These are phyloP conservation scores for Fagopyrum esculentum DNA, from an alignment of 148 eudicot species.

Conservation along the genomic window DNA sequence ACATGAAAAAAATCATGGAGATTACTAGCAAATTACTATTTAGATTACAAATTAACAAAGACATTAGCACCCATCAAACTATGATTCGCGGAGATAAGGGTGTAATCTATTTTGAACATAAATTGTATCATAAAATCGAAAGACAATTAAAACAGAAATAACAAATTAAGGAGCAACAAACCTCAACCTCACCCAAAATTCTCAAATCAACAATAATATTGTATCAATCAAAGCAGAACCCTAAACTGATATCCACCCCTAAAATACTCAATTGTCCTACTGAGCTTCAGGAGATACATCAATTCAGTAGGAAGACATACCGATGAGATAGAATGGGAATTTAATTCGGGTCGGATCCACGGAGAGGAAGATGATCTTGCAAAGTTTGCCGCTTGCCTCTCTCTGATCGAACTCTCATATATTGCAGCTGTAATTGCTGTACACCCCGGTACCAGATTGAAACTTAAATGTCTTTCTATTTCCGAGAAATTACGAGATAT, in stretches of 20 bases:
- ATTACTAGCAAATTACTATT: not conserved
- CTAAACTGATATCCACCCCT: not conserved
- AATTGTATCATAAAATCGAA: not conserved
- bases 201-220: not conserved
- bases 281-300: not conserved
- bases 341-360: not conserved
- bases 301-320: not conserved
- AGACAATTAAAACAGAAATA: not conserved
- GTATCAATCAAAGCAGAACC: not conserved
- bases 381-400: too few species aligned
- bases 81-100: not conserved
- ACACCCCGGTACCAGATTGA: not conserved
- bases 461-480: not conserved
- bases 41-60: not conserved
- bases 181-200: not conserved
- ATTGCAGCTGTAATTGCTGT: not conserved
- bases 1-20: not conserved
- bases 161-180: not conserved
- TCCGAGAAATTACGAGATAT: not conserved
- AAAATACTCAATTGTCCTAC: not conserved
- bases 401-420: too few species aligned
- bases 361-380: not conserved
- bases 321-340: not conserved
- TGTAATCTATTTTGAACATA: not conserved
- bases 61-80: not conserved